Evolutionary conservation across 1,284 basidiomycete genomes (phyloP).

Genomic region (Apiotrichum laibachii): DNA sequence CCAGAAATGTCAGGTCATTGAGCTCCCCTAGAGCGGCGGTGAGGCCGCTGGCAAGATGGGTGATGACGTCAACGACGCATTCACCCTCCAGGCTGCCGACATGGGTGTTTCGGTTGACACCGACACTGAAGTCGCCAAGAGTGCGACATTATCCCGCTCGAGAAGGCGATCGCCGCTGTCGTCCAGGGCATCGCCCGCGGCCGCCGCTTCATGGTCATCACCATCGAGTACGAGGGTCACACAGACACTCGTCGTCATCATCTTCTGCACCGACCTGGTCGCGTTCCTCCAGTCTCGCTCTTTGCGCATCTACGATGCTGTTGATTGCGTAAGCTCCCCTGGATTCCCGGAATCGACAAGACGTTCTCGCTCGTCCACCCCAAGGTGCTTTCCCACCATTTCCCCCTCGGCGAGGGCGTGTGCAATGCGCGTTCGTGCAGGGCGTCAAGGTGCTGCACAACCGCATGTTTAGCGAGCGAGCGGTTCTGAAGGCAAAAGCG

Average conservation of each 20-base stretch:
- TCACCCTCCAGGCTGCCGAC: conserved; percentile 1
- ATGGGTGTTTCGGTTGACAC: not conserved
- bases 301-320: not conserved
- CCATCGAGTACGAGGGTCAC: conserved; percentile 4
- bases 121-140: conserved; percentile 1
- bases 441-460: not conserved
- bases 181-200: not conserved
- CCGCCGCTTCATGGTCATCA: conserved; percentile 1
- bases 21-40: conserved; percentile 60
- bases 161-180: not conserved
- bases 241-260: conserved; percentile 2
- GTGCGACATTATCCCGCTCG: conserved; percentile 1
- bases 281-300: conserved; percentile 5
- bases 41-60: conserved; percentile 2
- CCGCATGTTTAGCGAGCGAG: not conserved
- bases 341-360: not conserved
- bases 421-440: conserved; percentile 1
- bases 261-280: not conserved
- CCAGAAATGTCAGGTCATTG: conserved; percentile 69
- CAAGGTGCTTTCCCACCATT: not conserved
- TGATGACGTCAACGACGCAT: not conserved
- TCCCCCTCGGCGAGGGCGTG: too few species aligned
- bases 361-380: not conserved
- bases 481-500: conserved; percentile 5
- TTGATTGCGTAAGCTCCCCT: not conserved